Conservation (phyloP, 345 rosid species). For the Viola odorata region DNA sequence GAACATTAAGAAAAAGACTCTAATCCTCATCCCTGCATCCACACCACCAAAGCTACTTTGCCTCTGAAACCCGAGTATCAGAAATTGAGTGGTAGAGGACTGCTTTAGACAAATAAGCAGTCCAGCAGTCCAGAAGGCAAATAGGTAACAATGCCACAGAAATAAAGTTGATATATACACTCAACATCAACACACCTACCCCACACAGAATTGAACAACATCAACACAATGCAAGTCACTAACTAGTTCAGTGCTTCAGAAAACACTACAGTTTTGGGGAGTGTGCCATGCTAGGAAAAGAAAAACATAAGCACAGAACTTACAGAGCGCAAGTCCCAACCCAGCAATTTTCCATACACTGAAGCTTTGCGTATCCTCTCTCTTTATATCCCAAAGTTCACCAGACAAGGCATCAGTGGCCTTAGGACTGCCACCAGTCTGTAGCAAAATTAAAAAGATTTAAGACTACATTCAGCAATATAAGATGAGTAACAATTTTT, state of each 20-base stretch:
- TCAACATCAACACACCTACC: neutral
- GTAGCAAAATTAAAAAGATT: constrained; percentile 11
- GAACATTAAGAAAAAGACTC: too few species aligned
- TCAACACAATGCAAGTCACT: too few species aligned
- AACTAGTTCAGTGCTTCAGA: neutral
- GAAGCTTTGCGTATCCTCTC: constrained; percentile 87
- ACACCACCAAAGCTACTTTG: too few species aligned
- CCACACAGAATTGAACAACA: neutral
- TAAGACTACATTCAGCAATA: constrained; percentile 10
- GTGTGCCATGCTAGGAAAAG: neutral
- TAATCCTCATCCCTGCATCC: too few species aligned
- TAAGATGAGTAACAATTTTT: constrained; percentile 1
- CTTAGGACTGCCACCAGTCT: constrained; percentile 79
- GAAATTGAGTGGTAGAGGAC: too few species aligned
- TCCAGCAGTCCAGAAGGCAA: neutral
- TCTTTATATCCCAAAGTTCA: constrained; percentile 89
- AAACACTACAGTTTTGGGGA: neutral
- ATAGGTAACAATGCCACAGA: neutral
- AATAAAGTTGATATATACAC: neutral
- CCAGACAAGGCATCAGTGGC: constrained; percentile 95
- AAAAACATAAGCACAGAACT: constrained; percentile 35
- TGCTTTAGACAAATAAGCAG: neutral
- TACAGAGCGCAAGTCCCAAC: constrained; percentile 99
- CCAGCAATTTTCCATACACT: constrained; percentile 66
- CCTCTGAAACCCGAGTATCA: too few species aligned